Evolutionary conservation across 2,329 filamentous ascomycete genomes (phyloP).

Genomic region (Colletotrichum incanum): DNA sequence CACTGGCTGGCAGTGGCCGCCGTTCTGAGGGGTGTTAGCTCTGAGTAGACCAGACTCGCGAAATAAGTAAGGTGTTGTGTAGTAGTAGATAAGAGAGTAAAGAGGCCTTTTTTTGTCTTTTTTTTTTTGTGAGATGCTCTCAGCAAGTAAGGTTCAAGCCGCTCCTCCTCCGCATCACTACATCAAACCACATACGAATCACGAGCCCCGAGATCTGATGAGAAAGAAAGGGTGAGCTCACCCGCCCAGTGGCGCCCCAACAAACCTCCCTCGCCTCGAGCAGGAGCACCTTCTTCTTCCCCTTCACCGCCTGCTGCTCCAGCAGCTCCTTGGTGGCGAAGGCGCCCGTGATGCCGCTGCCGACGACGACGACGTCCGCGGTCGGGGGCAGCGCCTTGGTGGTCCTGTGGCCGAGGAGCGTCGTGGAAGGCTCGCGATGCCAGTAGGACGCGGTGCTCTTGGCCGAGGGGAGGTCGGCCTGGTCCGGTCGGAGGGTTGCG

Average conservation of each 20-base stretch:
- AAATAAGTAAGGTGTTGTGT: too few relatives aligned
- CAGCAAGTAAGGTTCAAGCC: not conserved
- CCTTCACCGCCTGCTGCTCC: constrained; percentile 55
- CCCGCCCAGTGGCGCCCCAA: constrained; percentile 87
- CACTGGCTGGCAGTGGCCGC: constrained; percentile 82
- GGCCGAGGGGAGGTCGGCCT: constrained; percentile 72
- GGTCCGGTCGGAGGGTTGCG: constrained; percentile 51
- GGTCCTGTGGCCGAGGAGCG: constrained; percentile 77
- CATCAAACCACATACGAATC: constrained; percentile 15
- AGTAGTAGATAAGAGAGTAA: not conserved
- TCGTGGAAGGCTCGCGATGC: constrained; percentile 77
- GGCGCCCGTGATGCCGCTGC: constrained; percentile 83
- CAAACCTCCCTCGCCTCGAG: constrained; percentile 86
- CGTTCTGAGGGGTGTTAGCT: constrained; percentile 65
- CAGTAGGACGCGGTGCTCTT: constrained; percentile 79
- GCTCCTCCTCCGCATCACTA: constrained; percentile 25
- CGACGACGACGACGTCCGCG: constrained; percentile 80
- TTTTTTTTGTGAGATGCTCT: not conserved
- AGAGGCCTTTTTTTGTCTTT: too few relatives aligned
- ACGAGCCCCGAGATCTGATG: not conserved
- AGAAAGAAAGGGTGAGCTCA: constrained; percentile 57
- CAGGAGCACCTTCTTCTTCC: constrained; percentile 74
- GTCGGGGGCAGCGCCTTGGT: constrained; percentile 73
- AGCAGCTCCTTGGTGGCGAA: constrained; percentile 78
- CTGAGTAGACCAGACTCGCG: not conserved